phyloP scores from a whole-genome alignment of 768 basidiomycete species.

The Erythrobasidium yunnanense region DNA sequence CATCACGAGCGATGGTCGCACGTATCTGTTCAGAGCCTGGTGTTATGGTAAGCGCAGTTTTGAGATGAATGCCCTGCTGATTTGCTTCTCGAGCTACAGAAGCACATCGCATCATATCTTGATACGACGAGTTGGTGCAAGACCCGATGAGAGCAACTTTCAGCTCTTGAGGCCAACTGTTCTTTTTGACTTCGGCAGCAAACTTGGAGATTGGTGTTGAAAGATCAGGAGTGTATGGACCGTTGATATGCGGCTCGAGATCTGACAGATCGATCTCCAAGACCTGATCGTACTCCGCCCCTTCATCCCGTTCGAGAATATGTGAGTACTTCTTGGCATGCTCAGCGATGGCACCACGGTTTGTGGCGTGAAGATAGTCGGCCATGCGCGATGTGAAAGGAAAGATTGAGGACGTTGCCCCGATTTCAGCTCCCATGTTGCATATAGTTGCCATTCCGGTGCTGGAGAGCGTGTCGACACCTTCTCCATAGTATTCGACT shows the following conservation, averaged over 20 bases:
- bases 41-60: conserved; percentile 94
- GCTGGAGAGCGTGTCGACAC: conserved; percentile 89
- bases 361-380: conserved; percentile 88
- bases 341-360: conserved; percentile 68
- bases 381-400: conserved; percentile 94
- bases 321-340: conserved; percentile 80
- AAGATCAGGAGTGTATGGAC: conserved; percentile 99
- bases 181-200: conserved; percentile 77
- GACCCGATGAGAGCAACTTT: conserved; percentile 96
- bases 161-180: conserved; percentile 92
- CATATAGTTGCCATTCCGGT: conserved; percentile 99
- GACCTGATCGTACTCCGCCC: conserved; percentile 81
- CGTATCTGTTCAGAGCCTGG: conserved; percentile 97
- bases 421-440: conserved; percentile 99
- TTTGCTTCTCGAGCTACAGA: conserved; percentile 82
- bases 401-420: conserved; percentile 97
- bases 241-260: conserved; percentile 98
- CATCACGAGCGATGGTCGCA: conserved; percentile 93
- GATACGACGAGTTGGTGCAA: conserved; percentile 99
- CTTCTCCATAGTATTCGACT: conserved; percentile 89
- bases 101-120: conserved; percentile 97
- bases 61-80: conserved; percentile 70
- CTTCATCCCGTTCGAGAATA: conserved; percentile 78
- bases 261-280: conserved; percentile 93
- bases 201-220: conserved; percentile 97